Evolutionary conservation across 257 asterid species (phyloP), one percentile per base, ranked within the genome.

Genomic region (Asclepias syriaca): DNA sequence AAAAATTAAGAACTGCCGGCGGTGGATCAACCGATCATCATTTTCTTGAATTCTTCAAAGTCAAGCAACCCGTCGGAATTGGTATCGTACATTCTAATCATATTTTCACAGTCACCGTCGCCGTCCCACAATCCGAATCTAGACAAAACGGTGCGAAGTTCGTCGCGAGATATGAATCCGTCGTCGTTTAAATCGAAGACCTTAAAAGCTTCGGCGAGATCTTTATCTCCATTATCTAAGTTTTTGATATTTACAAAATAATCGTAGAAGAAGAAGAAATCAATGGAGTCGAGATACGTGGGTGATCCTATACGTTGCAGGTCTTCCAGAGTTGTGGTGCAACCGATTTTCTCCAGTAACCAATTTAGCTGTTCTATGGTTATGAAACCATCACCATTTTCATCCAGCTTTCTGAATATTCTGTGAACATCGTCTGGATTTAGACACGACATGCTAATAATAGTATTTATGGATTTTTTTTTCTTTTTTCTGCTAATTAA

Each of bases 11-110:
- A 75, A 48, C 18, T 32, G 6, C 8, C 19, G 53, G 65, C 6
- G 53, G 70, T 34, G 5, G 39, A 34, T 1, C 5, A 39, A 61
- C 45, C 85, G 90, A 89, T 53, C 92, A 89, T 86, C 92, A 89
- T 89, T 13, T 54, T 75, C 83, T 86, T 85, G 65, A 89, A 85
- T 83, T 87, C 96, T 68, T 87, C 87, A 43, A 84, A 85, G 77
- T 89, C 93, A 65, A 89, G 81, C 71, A 81, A 68, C 2, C 93
- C 96, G 79, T 89, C 93, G 0, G 81, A 80, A 75, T 89, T 87
- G 0, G 61, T 55, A 53, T 89, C 93, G 12, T 81, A 89, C 15
- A 65, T 80, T 0, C 74, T 73, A 65, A 87, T 85, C 85, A 87
- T 80, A 12, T 55, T 65, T 72, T 39, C 78, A 55, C 91, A 84